phyloP scores from a whole-genome alignment of 192 early-diverging fungal species.

The Coemansia sp. region DNA sequence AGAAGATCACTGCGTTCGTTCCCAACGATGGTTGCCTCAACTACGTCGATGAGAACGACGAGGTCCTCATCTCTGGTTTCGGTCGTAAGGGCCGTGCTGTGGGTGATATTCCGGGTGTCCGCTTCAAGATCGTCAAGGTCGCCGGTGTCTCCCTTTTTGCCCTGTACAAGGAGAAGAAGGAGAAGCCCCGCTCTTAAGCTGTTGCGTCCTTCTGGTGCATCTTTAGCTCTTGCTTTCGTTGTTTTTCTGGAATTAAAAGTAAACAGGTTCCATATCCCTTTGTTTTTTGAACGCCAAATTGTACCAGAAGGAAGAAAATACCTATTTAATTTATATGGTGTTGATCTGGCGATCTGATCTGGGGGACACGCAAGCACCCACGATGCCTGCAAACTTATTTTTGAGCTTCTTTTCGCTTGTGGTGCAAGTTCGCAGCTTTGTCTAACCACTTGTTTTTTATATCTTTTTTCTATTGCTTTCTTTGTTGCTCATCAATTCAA shows the following conservation, averaged over 20 bases:
- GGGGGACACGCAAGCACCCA: neutral
- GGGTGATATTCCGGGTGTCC: slow-evolving; percentile 99
- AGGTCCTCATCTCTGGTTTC: slow-evolving; percentile 99
- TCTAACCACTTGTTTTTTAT: neutral
- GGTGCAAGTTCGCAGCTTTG: too few relatives aligned
- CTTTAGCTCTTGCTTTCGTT: slow-evolving; percentile 7
- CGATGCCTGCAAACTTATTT: neutral
- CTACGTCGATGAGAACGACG: slow-evolving; percentile 99
- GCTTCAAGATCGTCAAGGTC: slow-evolving; percentile 99
- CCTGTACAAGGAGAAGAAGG: slow-evolving; percentile 99
- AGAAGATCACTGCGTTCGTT: slow-evolving; percentile 99
- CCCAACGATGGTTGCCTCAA: slow-evolving; percentile 99
- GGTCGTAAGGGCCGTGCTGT: slow-evolving; percentile 99
- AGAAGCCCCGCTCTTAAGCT: slow-evolving; percentile 94
- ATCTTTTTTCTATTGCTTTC: slow-evolving; percentile 2
- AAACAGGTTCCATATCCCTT: neutral
- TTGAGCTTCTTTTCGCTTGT: neutral
- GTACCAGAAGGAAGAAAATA: too few relatives aligned
- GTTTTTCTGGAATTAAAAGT: slow-evolving; percentile 4
- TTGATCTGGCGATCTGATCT: slow-evolving; percentile 16
- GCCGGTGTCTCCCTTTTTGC: slow-evolving; percentile 98
- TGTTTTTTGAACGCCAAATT: neutral
- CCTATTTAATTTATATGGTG: too few relatives aligned
- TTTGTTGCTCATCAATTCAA: slow-evolving; percentile 11
- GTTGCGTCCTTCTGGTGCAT: slow-evolving; percentile 1